phyloP scores from a whole-genome alignment of 495 filamentous ascomycete species.

The Schizothecium vesticola region DNA sequence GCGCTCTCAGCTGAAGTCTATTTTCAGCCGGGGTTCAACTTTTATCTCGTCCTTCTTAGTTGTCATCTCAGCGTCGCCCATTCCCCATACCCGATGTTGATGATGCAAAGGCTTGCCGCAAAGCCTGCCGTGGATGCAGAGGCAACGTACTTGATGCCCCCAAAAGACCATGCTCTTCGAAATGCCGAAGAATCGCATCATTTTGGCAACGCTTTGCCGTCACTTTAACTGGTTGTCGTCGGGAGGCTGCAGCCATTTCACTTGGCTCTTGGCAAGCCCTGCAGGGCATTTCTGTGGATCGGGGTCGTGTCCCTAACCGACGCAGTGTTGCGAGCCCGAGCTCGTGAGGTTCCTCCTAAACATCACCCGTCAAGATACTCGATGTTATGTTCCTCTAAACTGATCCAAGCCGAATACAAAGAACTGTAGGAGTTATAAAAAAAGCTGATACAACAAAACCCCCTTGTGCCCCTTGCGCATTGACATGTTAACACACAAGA shows the following conservation, averaged over 20 bases:
- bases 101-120: neutral
- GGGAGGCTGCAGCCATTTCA: neutral
- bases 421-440: too few species aligned
- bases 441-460: neutral
- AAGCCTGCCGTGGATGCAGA: neutral
- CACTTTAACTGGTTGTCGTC: neutral
- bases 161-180: neutral
- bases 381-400: neutral
- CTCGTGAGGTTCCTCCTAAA: neutral
- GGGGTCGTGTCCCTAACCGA: neutral
- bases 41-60: neutral
- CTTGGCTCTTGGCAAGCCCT: neutral
- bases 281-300: neutral
- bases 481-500: neutral
- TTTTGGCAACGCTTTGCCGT: neutral
- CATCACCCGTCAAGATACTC: neutral
- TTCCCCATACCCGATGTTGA: neutral
- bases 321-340: neutral
- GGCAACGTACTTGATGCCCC: neutral
- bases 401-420: too few species aligned
- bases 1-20: neutral
- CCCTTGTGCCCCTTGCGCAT: neutral
- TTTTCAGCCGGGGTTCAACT: neutral
- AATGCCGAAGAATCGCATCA: neutral
- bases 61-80: neutral